Conservation (phyloP, 2,329 filamentous ascomycete species). For the Pleomassaria siparia region DNA sequence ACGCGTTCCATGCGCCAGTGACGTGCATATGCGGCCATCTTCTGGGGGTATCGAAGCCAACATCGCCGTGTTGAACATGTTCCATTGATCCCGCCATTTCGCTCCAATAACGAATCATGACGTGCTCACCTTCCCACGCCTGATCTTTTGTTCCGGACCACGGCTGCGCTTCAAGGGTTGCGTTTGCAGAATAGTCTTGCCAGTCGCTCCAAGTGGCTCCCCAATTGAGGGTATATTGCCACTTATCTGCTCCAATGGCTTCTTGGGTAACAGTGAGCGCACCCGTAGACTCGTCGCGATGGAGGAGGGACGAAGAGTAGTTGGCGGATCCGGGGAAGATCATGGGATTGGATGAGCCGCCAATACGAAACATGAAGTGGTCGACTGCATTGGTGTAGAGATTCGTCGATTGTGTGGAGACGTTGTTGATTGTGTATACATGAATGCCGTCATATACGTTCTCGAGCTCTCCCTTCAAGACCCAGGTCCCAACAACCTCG, state of each 20-base stretch:
- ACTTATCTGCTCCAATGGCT: conserved; percentile 63
- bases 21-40: conserved; percentile 65
- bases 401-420: conserved; percentile 46
- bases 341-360: conserved; percentile 60
- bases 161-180: conserved; percentile 49
- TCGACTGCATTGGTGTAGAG: conserved; percentile 56
- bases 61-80: conserved; percentile 62
- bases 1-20: conserved; percentile 65
- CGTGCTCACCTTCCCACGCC: conserved; percentile 62
- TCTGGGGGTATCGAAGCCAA: conserved; percentile 45
- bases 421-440: conserved; percentile 59
- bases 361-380: conserved; percentile 63
- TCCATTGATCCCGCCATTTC: conserved; percentile 60
- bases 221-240: conserved; percentile 64
- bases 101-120: conserved; percentile 66
- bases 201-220: conserved; percentile 62
- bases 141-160: conserved; percentile 64
- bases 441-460: conserved; percentile 65
- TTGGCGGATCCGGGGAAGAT: conserved; percentile 59
- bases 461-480: conserved; percentile 54
- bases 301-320: conserved; percentile 59
- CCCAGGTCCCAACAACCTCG: conserved; percentile 57
- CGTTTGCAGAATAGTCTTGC: conserved; percentile 58
- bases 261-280: conserved; percentile 57
- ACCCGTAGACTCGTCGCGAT: conserved; percentile 42